Percentiles rank a stretch among this genome's conserved stretches.
Evolutionary conservation across 2,329 filamentous ascomycete genomes (phyloP).

Genomic region (Monosporascus sp.): DNA sequence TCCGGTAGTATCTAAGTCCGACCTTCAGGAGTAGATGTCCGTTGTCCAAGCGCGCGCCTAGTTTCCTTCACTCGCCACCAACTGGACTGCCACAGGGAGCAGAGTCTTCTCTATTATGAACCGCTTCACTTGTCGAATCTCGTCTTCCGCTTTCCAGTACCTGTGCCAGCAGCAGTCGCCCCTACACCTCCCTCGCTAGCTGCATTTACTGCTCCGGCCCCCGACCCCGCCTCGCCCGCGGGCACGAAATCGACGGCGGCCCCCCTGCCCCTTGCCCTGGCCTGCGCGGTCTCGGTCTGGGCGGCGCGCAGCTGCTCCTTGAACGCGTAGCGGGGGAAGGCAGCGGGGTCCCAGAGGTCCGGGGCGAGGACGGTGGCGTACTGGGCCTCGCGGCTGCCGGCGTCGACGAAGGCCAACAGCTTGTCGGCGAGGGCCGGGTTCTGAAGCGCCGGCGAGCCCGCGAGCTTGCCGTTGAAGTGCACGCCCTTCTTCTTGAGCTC

Average conservation of each 20-base stretch:
- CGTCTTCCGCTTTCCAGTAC: constrained; percentile 25
- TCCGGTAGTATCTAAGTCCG: too few relatives aligned
- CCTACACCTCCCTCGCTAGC: constrained; percentile 25
- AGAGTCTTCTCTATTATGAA: background rate
- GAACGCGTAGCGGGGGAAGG: constrained; percentile 51
- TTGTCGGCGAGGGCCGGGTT: constrained; percentile 71
- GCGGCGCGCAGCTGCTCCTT: constrained; percentile 43
- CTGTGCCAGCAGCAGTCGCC: constrained; percentile 14
- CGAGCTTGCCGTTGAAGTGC: constrained; percentile 74
- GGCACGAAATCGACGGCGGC: constrained; percentile 47
- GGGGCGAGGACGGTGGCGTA: constrained; percentile 58
- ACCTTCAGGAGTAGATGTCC: background rate
- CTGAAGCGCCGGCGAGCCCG: constrained; percentile 58
- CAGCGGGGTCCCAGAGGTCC: constrained; percentile 53
- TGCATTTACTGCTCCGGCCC: constrained; percentile 14
- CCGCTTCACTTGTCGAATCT: constrained; percentile 26
- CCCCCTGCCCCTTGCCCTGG: constrained; percentile 38
- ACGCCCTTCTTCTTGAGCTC: constrained; percentile 69
- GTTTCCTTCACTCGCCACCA: too few relatives aligned
- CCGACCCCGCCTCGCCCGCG: background rate
- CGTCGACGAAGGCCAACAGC: constrained; percentile 60
- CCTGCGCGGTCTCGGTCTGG: constrained; percentile 40
- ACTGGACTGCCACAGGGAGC: too few relatives aligned
- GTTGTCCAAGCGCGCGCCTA: background rate
- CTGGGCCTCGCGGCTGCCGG: constrained; percentile 47